Evolutionary conservation across 176 grass and related monocot genomes (phyloP).

Genomic region (Zizania latifolia): DNA sequence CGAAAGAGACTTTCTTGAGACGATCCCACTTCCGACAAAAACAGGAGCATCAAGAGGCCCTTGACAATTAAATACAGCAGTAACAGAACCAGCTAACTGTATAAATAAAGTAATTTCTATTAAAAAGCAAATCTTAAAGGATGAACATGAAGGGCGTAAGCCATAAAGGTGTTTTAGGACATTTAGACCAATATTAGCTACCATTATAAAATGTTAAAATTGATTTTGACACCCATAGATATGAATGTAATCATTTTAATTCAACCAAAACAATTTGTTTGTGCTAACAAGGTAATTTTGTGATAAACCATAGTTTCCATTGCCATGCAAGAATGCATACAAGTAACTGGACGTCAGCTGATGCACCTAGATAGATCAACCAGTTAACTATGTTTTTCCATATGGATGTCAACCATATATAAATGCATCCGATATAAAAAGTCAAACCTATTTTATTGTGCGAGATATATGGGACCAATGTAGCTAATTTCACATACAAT

Average conservation of each 20-base stretch:
- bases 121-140: conserved; percentile 22
- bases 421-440: conserved; percentile 11
- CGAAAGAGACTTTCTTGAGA: conserved; percentile 79
- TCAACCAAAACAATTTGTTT: no score
- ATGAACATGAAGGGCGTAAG: conserved; percentile 16
- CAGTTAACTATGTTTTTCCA: not conserved
- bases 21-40: conserved; percentile 98
- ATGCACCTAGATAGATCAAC: conserved; percentile 8
- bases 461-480: not conserved
- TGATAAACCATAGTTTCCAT: conserved; percentile 2
- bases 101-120: conserved; percentile 29
- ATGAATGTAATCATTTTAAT: conserved; percentile 9
- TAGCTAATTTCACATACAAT: not conserved
- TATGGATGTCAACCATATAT: not conserved
- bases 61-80: conserved; percentile 98
- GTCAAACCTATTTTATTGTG: not conserved
- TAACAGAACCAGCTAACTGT: conserved; percentile 89
- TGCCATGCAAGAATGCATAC: not conserved
- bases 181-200: conserved; percentile 4
- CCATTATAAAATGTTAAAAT: conserved; percentile 3
- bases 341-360: conserved; percentile 8
- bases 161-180: not conserved
- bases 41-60: conserved; percentile 91
- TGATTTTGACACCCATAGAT: not conserved
- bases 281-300: not conserved